Conservation (phyloP, 2,329 filamentous ascomycete species). For the Fusarium domesticum region DNA sequence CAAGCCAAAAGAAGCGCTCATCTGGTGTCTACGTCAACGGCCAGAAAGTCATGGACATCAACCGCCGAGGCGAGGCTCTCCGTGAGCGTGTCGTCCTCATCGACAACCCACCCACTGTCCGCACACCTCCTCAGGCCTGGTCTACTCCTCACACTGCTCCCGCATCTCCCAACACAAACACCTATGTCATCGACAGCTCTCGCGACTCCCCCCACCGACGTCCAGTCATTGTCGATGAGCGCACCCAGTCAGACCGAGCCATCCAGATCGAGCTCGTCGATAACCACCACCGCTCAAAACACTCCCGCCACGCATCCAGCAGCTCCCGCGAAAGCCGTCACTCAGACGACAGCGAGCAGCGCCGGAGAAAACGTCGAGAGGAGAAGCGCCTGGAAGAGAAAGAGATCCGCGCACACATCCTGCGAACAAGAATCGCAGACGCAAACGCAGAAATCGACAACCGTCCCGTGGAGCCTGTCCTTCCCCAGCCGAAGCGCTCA, state of each 20-base stretch:
- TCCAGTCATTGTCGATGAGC: constrained; percentile 41
- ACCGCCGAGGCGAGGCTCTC: constrained; percentile 31
- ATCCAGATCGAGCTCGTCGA: constrained; percentile 41
- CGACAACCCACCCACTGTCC: constrained; percentile 44
- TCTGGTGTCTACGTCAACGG: constrained; percentile 40
- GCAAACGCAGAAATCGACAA: constrained; percentile 43
- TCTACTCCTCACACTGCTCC: constrained; percentile 40
- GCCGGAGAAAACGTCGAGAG: constrained; percentile 25
- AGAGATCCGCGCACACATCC: constrained; percentile 25
- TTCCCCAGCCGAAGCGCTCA: constrained; percentile 22
- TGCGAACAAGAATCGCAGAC: constrained; percentile 37
- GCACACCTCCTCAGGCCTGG: constrained; percentile 45
- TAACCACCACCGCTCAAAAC: constrained; percentile 29
- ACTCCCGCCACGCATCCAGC: constrained; percentile 37
- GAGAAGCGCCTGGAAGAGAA: constrained; percentile 29
- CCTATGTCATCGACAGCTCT: constrained; percentile 28
- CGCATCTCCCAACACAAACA: constrained; percentile 35
- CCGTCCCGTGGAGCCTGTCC: constrained; percentile 34
- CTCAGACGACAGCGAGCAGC: constrained; percentile 31
- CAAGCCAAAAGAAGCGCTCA: constrained; percentile 33
- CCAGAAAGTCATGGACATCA: constrained; percentile 35
- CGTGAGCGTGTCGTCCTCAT: constrained; percentile 45
- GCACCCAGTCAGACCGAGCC: constrained; percentile 26
- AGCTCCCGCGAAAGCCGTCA: constrained; percentile 35
- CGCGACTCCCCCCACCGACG: constrained; percentile 26